Base-by-base conservation (phyloP, 352 stramenopile species). In the Saprolegnia diclina region DNA sequence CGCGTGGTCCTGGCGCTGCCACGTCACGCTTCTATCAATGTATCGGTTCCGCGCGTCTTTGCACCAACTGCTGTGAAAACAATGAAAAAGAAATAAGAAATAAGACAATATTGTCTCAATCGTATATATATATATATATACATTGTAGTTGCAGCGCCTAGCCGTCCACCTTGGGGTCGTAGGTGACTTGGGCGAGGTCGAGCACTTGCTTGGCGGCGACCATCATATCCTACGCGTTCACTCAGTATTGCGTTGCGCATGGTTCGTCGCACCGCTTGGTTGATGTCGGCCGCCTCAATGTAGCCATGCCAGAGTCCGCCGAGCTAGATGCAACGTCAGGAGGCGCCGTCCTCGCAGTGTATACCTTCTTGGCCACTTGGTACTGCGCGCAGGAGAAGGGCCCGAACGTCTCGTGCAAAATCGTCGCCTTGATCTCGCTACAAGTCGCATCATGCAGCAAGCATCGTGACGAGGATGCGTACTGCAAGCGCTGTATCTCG, bases 401-500 rank as follows among this genome's bases (percentile, higher is more conserved):
- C 54, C 75, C 76, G 67, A 90, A 87, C 24, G 80, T 74, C 4
- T 80, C 76, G 26, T 74, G 73, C 53, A 90, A 32, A 4, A 71
- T 57, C 32, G 67, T 69, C 45, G 75, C 78, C 54, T 80, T 88
- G 45, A 81, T 72, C 16, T 55, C 44, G 3, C 79, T 85, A 65
- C 16, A 56, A 1, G 19, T 22, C 24, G 22, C 48, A n/a, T n/a
- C n/a, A n/a, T n/a, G n/a, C n/a, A n/a, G n/a, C n/a, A n/a, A n/a
- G n/a, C n/a, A n/a, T n/a, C n/a, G n/a, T n/a, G n/a, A n/a, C n/a
- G n/a, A n/a, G n/a, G n/a, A n/a, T n/a, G n/a, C n/a, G 35, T 73
- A 83, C 71, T 73, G 73, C 57, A 91, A 87, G 21, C 83, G 81
- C 10, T 80, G 61, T 52, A 88, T 85, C 70, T 90, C 83, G 48